These are phyloP conservation scores for Colletotrichum plurivorum DNA, from an alignment of 2,329 filamentous ascomycete species.

Conservation along the genomic window DNA sequence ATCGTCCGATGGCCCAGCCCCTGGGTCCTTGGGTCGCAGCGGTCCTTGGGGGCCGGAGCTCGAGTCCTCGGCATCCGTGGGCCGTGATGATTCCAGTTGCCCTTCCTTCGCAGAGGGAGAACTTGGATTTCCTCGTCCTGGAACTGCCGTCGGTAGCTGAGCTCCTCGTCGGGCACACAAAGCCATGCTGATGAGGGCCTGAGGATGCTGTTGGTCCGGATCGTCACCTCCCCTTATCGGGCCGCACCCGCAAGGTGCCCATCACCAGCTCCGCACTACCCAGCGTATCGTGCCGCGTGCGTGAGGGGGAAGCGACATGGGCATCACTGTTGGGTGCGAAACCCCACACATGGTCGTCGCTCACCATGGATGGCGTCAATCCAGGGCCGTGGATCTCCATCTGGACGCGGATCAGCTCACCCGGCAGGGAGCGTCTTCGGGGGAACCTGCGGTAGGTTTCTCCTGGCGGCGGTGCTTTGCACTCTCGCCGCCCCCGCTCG, in stretches of 20 bases:
- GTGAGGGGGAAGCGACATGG: conserved; percentile 13
- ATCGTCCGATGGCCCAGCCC: conserved; percentile 37
- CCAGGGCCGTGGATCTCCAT: conserved; percentile 18
- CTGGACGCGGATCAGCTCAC: conserved; percentile 7
- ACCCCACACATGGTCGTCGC: conserved; percentile 33
- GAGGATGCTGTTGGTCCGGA: neutral
- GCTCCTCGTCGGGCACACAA: neutral
- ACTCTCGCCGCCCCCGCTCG: no score
- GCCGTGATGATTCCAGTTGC: neutral
- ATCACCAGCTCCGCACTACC: conserved; percentile 28
- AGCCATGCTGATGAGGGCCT: neutral
- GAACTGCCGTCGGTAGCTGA: neutral
- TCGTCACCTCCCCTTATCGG: neutral
- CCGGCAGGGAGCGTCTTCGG: neutral
- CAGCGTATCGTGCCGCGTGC: neutral
- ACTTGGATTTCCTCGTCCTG: neutral
- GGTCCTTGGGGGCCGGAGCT: conserved; percentile 2
- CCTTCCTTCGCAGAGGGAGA: neutral
- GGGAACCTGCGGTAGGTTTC: neutral
- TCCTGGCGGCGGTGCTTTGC: neutral
- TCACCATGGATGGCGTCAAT: conserved; percentile 28
- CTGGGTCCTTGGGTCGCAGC: conserved; percentile 4
- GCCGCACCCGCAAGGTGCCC: conserved; percentile 2
- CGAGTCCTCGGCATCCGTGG: conserved; percentile 4
- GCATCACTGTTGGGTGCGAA: conserved; percentile 13